Conservation (phyloP, 768 basidiomycete species). For the Panaeolus papilionaceus region DNA sequence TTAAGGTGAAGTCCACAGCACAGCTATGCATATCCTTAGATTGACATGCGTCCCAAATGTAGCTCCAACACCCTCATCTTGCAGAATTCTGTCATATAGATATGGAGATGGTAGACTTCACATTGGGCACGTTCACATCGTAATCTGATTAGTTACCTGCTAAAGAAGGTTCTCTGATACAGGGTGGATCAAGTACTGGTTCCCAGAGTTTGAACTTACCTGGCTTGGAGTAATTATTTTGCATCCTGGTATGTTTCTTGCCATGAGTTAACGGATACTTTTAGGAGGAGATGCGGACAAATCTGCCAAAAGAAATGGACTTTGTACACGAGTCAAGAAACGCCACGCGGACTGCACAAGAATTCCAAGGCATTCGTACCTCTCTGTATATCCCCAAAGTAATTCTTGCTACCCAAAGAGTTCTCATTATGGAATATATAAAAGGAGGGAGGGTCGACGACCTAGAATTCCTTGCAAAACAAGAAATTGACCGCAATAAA, state of each 20-base stretch:
- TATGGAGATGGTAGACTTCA: conserved; percentile 82
- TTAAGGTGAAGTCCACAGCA: conserved; percentile 62
- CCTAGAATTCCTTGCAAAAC: conserved; percentile 77
- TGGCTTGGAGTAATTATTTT: conserved; percentile 73
- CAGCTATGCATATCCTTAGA: not conserved
- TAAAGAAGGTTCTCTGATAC: not conserved
- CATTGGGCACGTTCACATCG: conserved; percentile 55
- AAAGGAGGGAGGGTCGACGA: conserved; percentile 91
- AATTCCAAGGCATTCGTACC: conserved; percentile 74
- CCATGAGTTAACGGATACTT: conserved; percentile 29
- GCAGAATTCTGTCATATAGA: conserved; percentile 93
- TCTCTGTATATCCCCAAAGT: conserved; percentile 91
- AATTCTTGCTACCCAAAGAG: conserved; percentile 79
- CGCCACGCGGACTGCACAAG: conserved; percentile 68
- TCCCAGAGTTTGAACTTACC: conserved; percentile 94
- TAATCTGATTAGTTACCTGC: not conserved
- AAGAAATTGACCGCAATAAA: conserved; percentile 91
- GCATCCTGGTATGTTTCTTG: conserved; percentile 11
- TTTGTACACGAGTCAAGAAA: conserved; percentile 91
- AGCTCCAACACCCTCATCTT: conserved; percentile 93
- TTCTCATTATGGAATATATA: conserved; percentile 95
- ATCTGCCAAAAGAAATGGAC: conserved; percentile 93
- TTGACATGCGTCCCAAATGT: conserved; percentile 16
- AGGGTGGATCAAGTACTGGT: conserved; percentile 91
- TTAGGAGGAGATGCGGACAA: conserved; percentile 93